A percentile compares a stretch with the other conserved stretches of the same genome.
Evolutionary conservation across 2,329 filamentous ascomycete genomes (phyloP).

Genomic region (Shiraia bambusicola): DNA sequence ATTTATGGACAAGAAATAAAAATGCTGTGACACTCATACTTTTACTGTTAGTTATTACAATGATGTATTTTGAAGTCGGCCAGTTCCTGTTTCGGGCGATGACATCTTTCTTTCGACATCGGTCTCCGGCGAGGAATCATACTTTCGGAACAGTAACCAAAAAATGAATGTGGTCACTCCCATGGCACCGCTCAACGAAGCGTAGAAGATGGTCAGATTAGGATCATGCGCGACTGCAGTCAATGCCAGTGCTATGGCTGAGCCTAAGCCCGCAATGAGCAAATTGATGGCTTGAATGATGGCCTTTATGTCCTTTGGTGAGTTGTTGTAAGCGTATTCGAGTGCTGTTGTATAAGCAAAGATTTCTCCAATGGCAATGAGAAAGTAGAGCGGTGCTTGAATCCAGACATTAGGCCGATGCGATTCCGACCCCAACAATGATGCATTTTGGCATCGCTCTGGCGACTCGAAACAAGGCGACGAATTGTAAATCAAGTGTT

Average conservation of each 20-base stretch:
- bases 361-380: constrained; percentile 47
- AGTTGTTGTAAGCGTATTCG: constrained; percentile 49
- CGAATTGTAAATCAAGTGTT: constrained; percentile 35
- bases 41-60: too few relatives aligned
- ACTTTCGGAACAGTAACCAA: constrained; percentile 26
- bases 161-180: constrained; percentile 24
- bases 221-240: constrained; percentile 36
- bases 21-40: too few relatives aligned
- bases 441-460: constrained; percentile 39
- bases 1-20: too few relatives aligned
- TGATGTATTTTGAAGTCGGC: too few relatives aligned
- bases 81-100: too few relatives aligned
- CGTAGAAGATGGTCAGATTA: constrained; percentile 32
- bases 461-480: constrained; percentile 27
- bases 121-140: constrained; percentile 10
- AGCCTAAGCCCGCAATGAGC: constrained; percentile 36
- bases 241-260: constrained; percentile 33
- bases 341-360: constrained; percentile 46
- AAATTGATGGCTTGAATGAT: constrained; percentile 42
- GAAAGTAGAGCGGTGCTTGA: constrained; percentile 45
- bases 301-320: constrained; percentile 47
- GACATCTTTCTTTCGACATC: too few relatives aligned
- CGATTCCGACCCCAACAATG: constrained; percentile 10
- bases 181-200: constrained; percentile 25
- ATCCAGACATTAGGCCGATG: constrained; percentile 45